These are phyloP conservation scores for Miamiensis avidus DNA, from an alignment of 169 alveolate species.

Conservation along the genomic window DNA sequence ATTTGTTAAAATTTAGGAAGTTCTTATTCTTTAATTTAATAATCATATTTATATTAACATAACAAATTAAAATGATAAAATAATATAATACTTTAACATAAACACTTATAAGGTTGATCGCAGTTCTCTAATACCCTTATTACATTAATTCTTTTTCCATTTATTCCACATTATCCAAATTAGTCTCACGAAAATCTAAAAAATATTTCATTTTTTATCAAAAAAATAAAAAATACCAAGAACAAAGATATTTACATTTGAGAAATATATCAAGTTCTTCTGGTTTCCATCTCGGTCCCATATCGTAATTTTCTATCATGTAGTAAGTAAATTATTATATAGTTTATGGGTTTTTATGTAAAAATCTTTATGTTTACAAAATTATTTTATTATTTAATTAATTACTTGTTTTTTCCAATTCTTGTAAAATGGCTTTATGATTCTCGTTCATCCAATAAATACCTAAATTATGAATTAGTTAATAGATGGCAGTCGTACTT, in stretches of 20 bases:
- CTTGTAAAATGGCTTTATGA: not conserved
- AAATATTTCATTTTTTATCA: constrained; percentile 4
- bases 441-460: not conserved
- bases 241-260: constrained; percentile 21
- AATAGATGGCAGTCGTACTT: not conserved
- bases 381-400: no score
- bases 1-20: constrained; percentile 3
- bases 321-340: not conserved
- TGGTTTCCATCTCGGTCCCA: constrained; percentile 23
- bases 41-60: not conserved
- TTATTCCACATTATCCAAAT: constrained; percentile 14
- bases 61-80: not conserved
- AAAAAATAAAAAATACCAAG: not conserved
- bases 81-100: constrained; percentile 14
- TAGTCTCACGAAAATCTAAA: constrained; percentile 16
- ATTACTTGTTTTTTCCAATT: not conserved
- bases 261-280: constrained; percentile 21
- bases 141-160: constrained; percentile 2
- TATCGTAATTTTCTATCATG: constrained; percentile 2
- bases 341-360: no score
- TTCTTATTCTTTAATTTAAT: constrained; percentile 9
- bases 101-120: constrained; percentile 2
- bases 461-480: not conserved
- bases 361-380: no score
- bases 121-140: constrained; percentile 6